Base-by-base conservation (phyloP, 805 yeast species). In the Kazachstania bromeliacearum region DNA sequence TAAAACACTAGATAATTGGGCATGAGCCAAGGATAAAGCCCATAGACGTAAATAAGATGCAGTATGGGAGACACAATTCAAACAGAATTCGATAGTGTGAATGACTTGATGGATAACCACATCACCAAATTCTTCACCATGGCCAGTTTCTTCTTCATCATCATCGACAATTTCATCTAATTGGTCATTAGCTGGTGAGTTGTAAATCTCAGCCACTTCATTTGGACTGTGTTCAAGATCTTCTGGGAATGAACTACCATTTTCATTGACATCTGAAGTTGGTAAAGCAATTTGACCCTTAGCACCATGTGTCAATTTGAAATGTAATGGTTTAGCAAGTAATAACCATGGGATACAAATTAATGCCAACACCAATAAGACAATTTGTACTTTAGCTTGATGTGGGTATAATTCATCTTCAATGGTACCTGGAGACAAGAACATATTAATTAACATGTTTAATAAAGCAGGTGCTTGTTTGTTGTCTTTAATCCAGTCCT, bases 21-120 rank as follows among this genome's bases (percentile, higher is more conserved):
- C 82, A 52, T 80, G 88, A 0, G 88, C 88, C 45, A 80, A 63
- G 0, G 87, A 80, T 42, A 80, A 66, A 2, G 88, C 88, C 88
- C 88, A 80, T 40, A 80, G 64, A 59, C 88, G 69, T 48, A 80
- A 65, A 50, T 80, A 80, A 1, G 87, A 80, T 2, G 88, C 88
- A 0, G 88, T 80, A 49, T 80, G 88, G 4, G 84, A 76, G 23
- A 80, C 85, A 64, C 85, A 77, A 55, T 80, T 80, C 48, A 80
- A 67, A 53, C 88, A 80, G 56, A 80, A 80, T 54, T 80, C 88
- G 56, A 80, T 80, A 3, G 88, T 80, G 54, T 80, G 85, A 46
- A 80, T 80, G 22, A 80, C 87, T 57, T 80, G 88, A 51, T 80
- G 85, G 43, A 80, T 79, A 66, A 80, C 74, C 15, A 80, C 65